Evolutionary conservation across 768 basidiomycete species (phyloP), one percentile per base, ranked within the genome.

Genomic region (Boletus sp.): DNA sequence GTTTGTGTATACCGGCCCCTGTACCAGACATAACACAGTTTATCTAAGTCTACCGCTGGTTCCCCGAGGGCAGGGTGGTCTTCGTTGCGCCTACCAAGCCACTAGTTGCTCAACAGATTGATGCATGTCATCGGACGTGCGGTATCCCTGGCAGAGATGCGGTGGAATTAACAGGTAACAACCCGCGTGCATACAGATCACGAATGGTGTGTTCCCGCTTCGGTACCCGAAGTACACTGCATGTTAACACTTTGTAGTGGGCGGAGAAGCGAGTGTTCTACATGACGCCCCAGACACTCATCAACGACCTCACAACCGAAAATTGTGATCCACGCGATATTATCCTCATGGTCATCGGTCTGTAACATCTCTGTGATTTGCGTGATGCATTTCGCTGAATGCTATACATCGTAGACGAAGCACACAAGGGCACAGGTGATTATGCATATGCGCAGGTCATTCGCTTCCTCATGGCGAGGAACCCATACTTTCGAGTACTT

Each of bases 41-140:
- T 38, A n/a, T 49, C 27, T 19, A 57, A 93, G 92, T 82, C 67
- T 96, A 93, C 63, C 85, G 90, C 34, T 96, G 93, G 93, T 96
- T 90, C 68, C 92, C 94, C 0, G 79, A 87, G 44, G 91, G 92
- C 17, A 95, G 93, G 63, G 87, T 98, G 15, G 79, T 98, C 32
- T 99, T 99, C 64, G 84, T 98, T 43, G 96, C 96, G 0, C 96
- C 96, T 2, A 94, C 97, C 3, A 96, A 95, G 64, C 97, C 97
- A 5, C 80, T 99, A 7, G 97, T 99, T 25, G 84, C 91, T 5
- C 97, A 99, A 66, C 97, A 99, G 65, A 83, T 98, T 37, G 83
- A 88, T 47, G 95, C 97, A 2, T 98, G 92, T 66, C 97, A 97
- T 63, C 79, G 86, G 66, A 85, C 86, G 5, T 98, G 95, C 61